These are phyloP conservation scores for Nicotiana otophora DNA, from an alignment of 257 asterid genomes.

Conservation along the genomic window DNA sequence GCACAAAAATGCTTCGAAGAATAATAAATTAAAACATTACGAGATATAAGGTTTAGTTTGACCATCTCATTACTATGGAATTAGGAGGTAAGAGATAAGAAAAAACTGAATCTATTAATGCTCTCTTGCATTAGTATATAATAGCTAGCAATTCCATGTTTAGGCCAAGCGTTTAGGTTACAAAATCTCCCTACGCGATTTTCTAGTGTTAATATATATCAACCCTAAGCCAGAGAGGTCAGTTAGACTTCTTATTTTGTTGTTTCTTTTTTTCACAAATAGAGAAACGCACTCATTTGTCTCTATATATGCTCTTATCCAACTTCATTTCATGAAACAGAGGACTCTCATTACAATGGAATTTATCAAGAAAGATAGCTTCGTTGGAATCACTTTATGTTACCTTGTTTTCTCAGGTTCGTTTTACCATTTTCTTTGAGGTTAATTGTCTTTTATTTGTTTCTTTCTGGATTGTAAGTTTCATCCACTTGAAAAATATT, in stretches of 20 bases:
- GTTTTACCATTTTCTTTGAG: neutral
- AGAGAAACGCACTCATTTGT: neutral
- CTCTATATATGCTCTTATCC: neutral
- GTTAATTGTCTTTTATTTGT: neutral
- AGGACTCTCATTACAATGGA: neutral
- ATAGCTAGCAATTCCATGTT: neutral
- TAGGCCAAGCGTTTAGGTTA: no score
- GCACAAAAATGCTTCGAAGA: neutral
- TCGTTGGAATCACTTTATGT: neutral
- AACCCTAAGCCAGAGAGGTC: no score
- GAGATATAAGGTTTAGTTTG: neutral
- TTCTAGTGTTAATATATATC: no score
- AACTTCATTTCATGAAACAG: neutral
- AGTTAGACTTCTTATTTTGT: no score
- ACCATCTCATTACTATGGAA: neutral
- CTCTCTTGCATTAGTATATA: no score
- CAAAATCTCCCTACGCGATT: no score
- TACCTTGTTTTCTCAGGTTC: neutral
- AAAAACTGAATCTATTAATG: no score
- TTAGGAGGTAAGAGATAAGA: neutral
- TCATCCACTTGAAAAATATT: neutral
- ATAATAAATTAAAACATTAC: neutral
- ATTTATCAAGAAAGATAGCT: neutral
- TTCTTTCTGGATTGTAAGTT: neutral
- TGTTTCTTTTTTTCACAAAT: no score